A percentile compares a stretch with the other conserved stretches of the same genome.
Evolutionary conservation across 495 filamentous ascomycete species (phyloP).

Genomic region (Xylaria cubensis): DNA sequence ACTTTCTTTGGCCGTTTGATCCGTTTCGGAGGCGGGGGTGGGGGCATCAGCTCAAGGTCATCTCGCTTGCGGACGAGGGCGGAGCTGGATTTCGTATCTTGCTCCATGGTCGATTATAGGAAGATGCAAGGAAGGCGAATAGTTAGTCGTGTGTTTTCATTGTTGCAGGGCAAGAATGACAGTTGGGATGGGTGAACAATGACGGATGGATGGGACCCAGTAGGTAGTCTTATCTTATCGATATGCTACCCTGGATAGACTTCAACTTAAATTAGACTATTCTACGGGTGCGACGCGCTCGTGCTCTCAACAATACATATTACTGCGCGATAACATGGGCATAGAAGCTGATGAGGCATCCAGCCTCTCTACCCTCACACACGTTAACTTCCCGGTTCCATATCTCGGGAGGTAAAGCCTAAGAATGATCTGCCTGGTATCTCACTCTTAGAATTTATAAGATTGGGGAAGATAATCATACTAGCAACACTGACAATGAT

Average conservation of each 20-base stretch:
- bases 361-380: not conserved
- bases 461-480: too few relatives aligned
- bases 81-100: conserved; percentile 32
- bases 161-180: not conserved
- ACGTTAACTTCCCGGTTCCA: not conserved
- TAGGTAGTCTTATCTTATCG: conserved; percentile 5
- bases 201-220: not conserved
- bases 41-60: conserved; percentile 84
- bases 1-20: conserved; percentile 92
- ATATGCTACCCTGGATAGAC: not conserved
- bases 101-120: conserved; percentile 39
- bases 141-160: not conserved
- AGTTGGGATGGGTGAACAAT: conserved; percentile 4
- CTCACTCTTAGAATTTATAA: too few relatives aligned
- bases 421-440: not conserved
- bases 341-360: not conserved
- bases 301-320: not conserved
- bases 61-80: conserved; percentile 69
- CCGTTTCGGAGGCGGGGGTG: conserved; percentile 84
- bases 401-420: not conserved
- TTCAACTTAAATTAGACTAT: too few relatives aligned
- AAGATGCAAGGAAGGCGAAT: too few relatives aligned
- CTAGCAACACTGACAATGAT: too few relatives aligned
- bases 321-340: not conserved
- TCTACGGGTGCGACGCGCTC: too few relatives aligned